Evolutionary conservation across 129 eudicot species (phyloP).

Genomic region (Pseudognaphalium luteoalbum): DNA sequence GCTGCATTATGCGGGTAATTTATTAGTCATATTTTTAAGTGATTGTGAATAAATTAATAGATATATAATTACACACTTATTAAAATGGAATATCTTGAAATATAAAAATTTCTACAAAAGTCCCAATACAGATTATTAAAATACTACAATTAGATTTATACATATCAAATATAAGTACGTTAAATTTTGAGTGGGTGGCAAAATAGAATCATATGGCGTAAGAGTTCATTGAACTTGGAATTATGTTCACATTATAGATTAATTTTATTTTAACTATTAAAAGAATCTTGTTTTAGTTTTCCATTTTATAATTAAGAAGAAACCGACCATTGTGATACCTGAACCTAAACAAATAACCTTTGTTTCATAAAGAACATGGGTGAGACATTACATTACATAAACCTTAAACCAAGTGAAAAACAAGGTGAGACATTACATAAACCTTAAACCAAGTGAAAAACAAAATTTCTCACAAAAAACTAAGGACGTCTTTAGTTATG

Average conservation of each 20-base stretch:
- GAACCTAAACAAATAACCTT: constrained; percentile 16
- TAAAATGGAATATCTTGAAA: too few species aligned
- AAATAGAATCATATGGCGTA: constrained; percentile 33
- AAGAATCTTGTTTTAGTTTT: constrained; percentile 15
- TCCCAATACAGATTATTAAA: too few species aligned
- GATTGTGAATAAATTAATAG: too few species aligned
- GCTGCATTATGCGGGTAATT: too few species aligned
- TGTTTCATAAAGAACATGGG: constrained; percentile 31
- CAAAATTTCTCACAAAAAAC: too few species aligned
- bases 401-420: too few species aligned
- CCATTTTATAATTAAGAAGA: constrained; percentile 14
- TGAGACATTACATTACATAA: not conserved
- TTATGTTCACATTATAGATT: not conserved
- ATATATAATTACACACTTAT: too few species aligned
- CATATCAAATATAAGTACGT: not conserved
- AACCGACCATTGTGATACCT: constrained; percentile 27
- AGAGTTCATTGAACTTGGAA: constrained; percentile 25
- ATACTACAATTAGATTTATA: not conserved
- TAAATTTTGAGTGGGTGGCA: constrained; percentile 6
- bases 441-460: too few species aligned
- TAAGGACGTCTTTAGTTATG: too few species aligned
- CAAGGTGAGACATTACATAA: too few species aligned
- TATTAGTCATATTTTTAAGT: too few species aligned
- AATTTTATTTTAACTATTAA: not conserved
- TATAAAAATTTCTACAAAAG: too few species aligned